These are phyloP conservation scores for Sordariomycetes sp. DNA, from an alignment of 2,329 filamentous ascomycete genomes.

Conservation along the genomic window DNA sequence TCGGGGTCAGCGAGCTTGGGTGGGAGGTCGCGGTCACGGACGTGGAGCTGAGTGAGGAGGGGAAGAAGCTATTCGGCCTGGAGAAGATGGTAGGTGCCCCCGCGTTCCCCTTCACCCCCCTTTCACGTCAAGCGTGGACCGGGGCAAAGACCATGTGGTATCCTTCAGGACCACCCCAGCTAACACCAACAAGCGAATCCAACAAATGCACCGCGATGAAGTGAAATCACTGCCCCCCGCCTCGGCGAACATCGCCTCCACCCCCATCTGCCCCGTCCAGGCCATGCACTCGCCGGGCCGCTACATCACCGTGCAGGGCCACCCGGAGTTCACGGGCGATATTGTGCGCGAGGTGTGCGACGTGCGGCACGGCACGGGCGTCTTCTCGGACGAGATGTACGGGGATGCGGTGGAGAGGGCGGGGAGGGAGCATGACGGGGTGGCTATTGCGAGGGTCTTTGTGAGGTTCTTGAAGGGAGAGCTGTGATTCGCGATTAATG, in stretches of 20 bases:
- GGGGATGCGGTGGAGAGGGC: conserved; percentile 58
- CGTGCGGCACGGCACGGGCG: conserved; percentile 51
- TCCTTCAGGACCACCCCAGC: not conserved
- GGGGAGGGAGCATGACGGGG: conserved; percentile 62
- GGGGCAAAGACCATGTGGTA: not conserved
- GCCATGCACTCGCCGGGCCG: conserved; percentile 61
- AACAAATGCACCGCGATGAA: conserved; percentile 81
- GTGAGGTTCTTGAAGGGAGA: conserved; percentile 57
- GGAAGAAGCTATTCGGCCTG: conserved; percentile 60
- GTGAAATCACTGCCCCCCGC: conserved; percentile 53
- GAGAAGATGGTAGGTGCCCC: conserved; percentile 39
- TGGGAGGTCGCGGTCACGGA: conserved; percentile 76
- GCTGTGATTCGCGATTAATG: not conserved
- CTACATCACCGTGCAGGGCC: conserved; percentile 71
- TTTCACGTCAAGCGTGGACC: not conserved
- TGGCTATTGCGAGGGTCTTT: conserved; percentile 64
- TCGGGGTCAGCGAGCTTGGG: conserved; percentile 55
- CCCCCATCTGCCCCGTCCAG: conserved; percentile 61
- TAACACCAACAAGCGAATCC: conserved; percentile 43
- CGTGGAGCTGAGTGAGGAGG: conserved; percentile 56
- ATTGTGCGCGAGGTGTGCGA: conserved; percentile 62
- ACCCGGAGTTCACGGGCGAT: conserved; percentile 69
- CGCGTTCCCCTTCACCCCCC: not conserved
- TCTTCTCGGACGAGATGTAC: conserved; percentile 61
- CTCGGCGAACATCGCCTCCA: conserved; percentile 53